Base-by-base conservation (phyloP, 805 yeast genomes). In the Metschnikowia arizonensis region DNA sequence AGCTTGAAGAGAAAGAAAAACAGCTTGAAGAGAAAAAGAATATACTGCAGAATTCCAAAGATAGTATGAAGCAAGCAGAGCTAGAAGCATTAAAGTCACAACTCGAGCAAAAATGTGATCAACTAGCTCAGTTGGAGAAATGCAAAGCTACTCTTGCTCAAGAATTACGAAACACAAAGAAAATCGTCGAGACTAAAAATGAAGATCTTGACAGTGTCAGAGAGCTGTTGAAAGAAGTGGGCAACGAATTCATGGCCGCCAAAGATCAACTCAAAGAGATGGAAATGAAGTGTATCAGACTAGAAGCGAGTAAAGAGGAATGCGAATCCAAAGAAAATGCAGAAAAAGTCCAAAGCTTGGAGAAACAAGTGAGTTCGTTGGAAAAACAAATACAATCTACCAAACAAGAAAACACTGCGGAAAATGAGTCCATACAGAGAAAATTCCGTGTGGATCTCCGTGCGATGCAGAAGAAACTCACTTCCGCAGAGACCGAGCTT, bases 191-290 rank as follows among this genome's bases (percentile, higher is more conserved):
- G 39, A 40, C 42, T 2, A 47, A 81, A 48, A 47, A 58, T 10
- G 85, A 79, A 44, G 96, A 89, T 56, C 66, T 88, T 14, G 88
- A 81, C 38, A 74, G 72, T 42, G 70, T 85, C 42, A 78, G 82
- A 56, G 97, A 88, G 47, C 86, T 84, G 87, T 61, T 90, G 44
- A 76, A 76, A 50, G 81, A 78, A 46, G 73, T 89, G 23, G 97
- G 97, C 1, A 78, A 85, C 56, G 95, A 88, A 40, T 69, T 89
- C 6, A 95, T 89, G 1, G 75, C 77, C 4, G 79, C 88, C 0
- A 79, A 77, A 51, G 88, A 84, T 37, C 66, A 78, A 44, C 42
- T 82, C 28, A 42, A 21, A 23, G 26, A 2, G 57, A 55, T 8
- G 32, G 54, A 11, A 55, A n/a, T 2, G 19, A 34, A 34, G 54